Conservation (phyloP, 164 flowering plant species). For the Magnolia changhungtana region DNA sequence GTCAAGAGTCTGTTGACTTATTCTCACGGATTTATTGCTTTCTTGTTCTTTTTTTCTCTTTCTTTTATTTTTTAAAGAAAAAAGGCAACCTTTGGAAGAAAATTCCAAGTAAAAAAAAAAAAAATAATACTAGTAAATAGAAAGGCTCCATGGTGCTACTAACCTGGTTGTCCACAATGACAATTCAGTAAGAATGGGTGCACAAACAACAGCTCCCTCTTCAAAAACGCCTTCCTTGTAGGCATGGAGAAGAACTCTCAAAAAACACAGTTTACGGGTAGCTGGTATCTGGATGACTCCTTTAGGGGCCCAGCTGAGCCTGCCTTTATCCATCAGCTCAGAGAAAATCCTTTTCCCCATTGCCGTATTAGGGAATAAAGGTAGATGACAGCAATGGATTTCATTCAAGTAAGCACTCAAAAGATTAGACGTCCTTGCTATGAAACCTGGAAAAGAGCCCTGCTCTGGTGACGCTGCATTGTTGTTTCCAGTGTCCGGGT, state of each 20-base stretch:
- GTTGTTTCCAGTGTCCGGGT: conserved; percentile 6
- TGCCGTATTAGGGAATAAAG: conserved; percentile 43
- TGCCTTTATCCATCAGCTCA: conserved; percentile 29
- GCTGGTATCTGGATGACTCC: conserved; percentile 7
- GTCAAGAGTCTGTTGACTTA: no score
- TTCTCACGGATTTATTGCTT: no score
- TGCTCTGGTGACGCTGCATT: conserved; percentile 7
- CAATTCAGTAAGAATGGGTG: conserved; percentile 62
- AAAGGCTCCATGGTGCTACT: conserved; percentile 4
- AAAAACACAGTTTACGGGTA: conserved; percentile 40
- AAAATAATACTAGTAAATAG: not conserved
- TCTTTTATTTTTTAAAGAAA: no score
- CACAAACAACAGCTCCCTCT: conserved; percentile 85
- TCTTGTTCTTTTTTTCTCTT: no score
- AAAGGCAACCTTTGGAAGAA: not conserved
- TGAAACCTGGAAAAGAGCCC: conserved; percentile 33
- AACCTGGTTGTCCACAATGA: conserved; percentile 57
- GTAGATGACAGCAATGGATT: conserved; percentile 32
- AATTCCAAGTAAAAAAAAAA: not conserved
- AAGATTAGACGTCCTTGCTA: conserved; percentile 49
- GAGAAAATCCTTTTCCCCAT: conserved; percentile 18
- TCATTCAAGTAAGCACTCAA: conserved; percentile 38
- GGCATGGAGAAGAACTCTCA: conserved; percentile 71
- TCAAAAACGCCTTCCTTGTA: conserved; percentile 77
- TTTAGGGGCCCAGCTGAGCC: conserved; percentile 18